Evolutionary conservation across 305 asterid species (phyloP).

Genomic region (Fraxinus nigra): DNA sequence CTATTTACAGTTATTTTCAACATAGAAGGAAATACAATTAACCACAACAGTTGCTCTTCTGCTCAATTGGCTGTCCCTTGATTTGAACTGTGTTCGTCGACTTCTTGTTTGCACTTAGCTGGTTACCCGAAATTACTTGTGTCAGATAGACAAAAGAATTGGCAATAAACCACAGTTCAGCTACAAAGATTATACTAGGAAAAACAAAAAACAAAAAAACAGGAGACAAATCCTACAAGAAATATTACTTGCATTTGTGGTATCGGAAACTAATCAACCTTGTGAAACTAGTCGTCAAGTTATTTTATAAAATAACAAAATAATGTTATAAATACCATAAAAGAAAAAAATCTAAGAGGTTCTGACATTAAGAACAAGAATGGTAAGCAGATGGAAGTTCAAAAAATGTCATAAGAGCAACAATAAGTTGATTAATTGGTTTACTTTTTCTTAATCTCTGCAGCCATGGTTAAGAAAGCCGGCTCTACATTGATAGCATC

Average conservation of each 20-base stretch:
- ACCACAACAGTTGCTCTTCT: conserved; percentile 87
- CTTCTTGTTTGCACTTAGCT: conserved; percentile 57
- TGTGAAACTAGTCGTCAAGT: no score
- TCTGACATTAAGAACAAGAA: neutral
- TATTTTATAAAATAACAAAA: no score
- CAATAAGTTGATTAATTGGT: conserved; percentile 7
- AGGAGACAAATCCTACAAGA: neutral
- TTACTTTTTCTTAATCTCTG: conserved; percentile 92
- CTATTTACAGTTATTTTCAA: conserved; percentile 33
- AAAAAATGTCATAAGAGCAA: neutral
- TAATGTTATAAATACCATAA: neutral
- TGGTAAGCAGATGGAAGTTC: neutral
- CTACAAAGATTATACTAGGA: neutral
- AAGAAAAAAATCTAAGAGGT: neutral
- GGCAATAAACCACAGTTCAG: neutral
- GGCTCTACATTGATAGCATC: conserved; percentile 88
- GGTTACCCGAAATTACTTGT: conserved; percentile 44
- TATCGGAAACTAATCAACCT: neutral
- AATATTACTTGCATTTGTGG: neutral
- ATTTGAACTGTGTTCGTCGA: conserved; percentile 61
- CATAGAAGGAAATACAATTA: conserved; percentile 24
- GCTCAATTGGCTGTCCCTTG: conserved; percentile 88
- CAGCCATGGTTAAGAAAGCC: conserved; percentile 94
- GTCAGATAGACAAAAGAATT: neutral
- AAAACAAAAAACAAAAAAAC: no score